phyloP scores from a whole-genome alignment of 192 early-diverging fungal genomes.

The Dispira simplex region DNA sequence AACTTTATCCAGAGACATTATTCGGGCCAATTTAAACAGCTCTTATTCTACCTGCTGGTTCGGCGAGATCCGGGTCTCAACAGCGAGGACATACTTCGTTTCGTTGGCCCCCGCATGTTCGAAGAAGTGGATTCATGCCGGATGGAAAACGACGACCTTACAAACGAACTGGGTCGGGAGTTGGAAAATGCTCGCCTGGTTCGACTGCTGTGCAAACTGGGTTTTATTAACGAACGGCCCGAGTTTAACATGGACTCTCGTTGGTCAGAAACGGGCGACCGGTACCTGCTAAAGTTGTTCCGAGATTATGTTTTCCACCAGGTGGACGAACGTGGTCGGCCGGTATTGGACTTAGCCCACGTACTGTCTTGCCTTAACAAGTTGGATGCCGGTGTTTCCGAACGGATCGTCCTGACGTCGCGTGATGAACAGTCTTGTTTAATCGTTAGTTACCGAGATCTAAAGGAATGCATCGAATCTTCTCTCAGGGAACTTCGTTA shows the following conservation, averaged over 20 bases:
- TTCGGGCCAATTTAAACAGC: constrained; percentile 68
- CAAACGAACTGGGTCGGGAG: constrained; percentile 64
- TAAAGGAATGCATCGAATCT: constrained; percentile 80
- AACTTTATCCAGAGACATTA: constrained; percentile 61
- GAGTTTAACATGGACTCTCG: constrained; percentile 73
- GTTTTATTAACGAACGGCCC: constrained; percentile 83
- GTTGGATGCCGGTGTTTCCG: constrained; percentile 88
- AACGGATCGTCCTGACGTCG: constrained; percentile 89
- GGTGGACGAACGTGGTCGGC: constrained; percentile 59
- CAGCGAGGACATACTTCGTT: constrained; percentile 23
- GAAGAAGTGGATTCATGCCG: constrained; percentile 24
- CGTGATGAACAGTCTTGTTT: constrained; percentile 94
- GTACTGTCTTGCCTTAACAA: constrained; percentile 90
- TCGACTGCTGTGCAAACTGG: constrained; percentile 79
- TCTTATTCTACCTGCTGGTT: constrained; percentile 42
- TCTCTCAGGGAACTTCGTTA: constrained; percentile 63
- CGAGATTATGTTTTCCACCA: constrained; percentile 97
- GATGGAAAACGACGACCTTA: constrained; percentile 65
- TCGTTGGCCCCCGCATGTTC: constrained; percentile 23
- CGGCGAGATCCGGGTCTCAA: constrained; percentile 21
- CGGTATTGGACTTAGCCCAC: constrained; percentile 84
- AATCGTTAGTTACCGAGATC: constrained; percentile 89
- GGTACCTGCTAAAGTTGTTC: constrained; percentile 95
- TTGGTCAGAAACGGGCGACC: constrained; percentile 97
- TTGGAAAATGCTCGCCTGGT: constrained; percentile 83